Conservation (phyloP, 1,139 yeast genomes). For the Sugiyamaella pinicola region DNA sequence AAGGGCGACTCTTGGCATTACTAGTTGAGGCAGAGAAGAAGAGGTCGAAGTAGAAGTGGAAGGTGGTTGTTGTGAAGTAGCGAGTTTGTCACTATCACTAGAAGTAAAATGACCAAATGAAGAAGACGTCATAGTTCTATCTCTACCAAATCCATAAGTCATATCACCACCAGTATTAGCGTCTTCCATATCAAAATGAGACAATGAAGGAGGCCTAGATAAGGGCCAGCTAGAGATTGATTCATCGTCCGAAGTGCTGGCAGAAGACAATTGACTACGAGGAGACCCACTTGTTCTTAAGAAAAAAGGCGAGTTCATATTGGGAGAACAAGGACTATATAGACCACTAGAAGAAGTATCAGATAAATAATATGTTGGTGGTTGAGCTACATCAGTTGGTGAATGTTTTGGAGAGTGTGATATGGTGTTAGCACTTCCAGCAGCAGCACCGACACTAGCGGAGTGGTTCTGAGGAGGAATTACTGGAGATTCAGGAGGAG, state of each 20-base stretch:
- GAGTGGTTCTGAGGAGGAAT: conserved; percentile 10
- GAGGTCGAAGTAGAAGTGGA: conserved; percentile 3
- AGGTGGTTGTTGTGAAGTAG: neutral
- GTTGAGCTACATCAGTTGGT: neutral
- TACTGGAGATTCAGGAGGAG: conserved; percentile 22
- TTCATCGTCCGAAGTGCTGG: conserved; percentile 21
- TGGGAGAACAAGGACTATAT: conserved; percentile 13
- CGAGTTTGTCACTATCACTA: neutral
- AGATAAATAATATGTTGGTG: no score
- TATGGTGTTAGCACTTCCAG: neutral
- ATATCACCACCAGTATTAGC: neutral
- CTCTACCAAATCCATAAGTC: conserved; percentile 1
- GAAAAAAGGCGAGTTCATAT: conserved; percentile 3
- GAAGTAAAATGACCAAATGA: neutral
- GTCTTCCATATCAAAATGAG: conserved; percentile 22
- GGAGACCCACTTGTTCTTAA: no score
- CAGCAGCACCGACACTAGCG: neutral
- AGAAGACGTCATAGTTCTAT: neutral
- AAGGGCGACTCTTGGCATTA: conserved; percentile 36
- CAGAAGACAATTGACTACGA: conserved; percentile 14
- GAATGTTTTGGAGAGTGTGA: neutral
- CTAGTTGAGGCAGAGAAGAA: conserved; percentile 24
- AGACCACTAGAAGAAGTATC: conserved; percentile 6
- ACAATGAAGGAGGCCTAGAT: conserved; percentile 23
- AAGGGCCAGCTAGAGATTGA: conserved; percentile 24